Base-by-base conservation (phyloP, 345 rosid species). In the Bretschneidera sinensis region DNA sequence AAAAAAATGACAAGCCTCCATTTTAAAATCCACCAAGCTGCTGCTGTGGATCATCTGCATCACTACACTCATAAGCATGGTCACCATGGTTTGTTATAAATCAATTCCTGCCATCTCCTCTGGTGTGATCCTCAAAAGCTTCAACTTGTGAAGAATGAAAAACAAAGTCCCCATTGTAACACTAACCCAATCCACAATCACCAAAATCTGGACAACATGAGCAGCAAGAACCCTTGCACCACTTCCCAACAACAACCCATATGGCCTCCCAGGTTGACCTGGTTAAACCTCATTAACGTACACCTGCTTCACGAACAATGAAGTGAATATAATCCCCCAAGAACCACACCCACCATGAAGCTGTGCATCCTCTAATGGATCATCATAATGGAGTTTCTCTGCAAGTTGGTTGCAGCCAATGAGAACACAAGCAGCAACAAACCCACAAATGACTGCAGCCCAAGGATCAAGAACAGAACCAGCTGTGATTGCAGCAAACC, bases 81-180 rank as follows among this genome's bases (percentile, higher is more conserved):
- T 84, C 89, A 4, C 89, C 86, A 51, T 84, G 86, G 51, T 85
- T 76, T 23, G 84, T 84, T 58, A 74, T 25, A 74, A 39, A 54
- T 84, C 83, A 77, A 84, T 75, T 17, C 86, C 86, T 1, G 84
- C 79, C 71, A 68, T 54, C 63, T 84, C 86, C 65, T 73, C 86
- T 0, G 67, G 10, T 23, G 89, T 71, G 55, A 79, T 84, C 71
- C 89, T 66, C 68, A 77, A 50, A 35, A 84, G 67, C 48, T 68
- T 72, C 8, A 79, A 57, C 59, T 73, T 79, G 15, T 48, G 65
- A 21, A 81, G 72, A 17, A 66, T 22, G 20, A 59, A 79, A 58
- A 84, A 84, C 67, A 81, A 43, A 9, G 79, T 58, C 14, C 84
- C 86, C 83, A 79, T 82, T 0, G 87, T 78, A 3, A 68, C 65